Conservation (phyloP, 2,329 filamentous ascomycete species). For the Colletotrichum cuscutae region DNA sequence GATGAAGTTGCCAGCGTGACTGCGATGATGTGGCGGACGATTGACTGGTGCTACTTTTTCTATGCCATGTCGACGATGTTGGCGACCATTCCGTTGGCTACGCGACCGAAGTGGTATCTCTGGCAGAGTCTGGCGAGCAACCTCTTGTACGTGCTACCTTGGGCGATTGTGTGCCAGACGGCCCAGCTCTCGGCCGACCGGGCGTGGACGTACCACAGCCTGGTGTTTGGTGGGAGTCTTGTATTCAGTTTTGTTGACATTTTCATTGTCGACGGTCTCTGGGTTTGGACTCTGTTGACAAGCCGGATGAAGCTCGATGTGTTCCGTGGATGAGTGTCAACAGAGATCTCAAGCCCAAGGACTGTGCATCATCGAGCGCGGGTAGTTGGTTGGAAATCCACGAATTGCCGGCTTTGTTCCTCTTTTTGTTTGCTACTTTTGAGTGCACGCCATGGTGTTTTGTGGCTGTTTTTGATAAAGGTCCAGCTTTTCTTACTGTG, state of each 20-base stretch:
- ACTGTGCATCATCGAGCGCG: no score
- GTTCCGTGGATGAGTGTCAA: constrained; percentile 40
- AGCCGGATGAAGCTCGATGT: constrained; percentile 54
- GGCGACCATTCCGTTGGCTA: constrained; percentile 72
- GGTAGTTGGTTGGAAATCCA: no score
- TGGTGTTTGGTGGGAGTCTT: constrained; percentile 75
- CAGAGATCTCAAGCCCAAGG: no score
- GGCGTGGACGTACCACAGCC: constrained; percentile 74
- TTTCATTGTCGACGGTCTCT: constrained; percentile 59
- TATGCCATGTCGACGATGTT: constrained; percentile 75
- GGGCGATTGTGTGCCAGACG: constrained; percentile 70
- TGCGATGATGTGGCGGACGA: constrained; percentile 71
- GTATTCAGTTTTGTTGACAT: constrained; percentile 73
- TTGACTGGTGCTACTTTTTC: constrained; percentile 76
- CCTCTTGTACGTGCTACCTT: constrained; percentile 74
- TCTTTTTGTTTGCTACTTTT: no score
- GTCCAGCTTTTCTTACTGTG: no score
- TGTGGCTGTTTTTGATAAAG: no score
- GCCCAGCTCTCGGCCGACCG: constrained; percentile 58
- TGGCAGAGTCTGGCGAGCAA: constrained; percentile 75
- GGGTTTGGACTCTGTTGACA: constrained; percentile 60
- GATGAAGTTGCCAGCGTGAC: constrained; percentile 68
- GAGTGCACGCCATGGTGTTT: no score
- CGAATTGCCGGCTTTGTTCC: no score
- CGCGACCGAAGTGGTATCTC: constrained; percentile 73